A percentile compares a stretch with the other conserved stretches of the same genome.
Evolutionary conservation across 129 eudicot genomes (phyloP).

Genomic region (Apium graveolens): DNA sequence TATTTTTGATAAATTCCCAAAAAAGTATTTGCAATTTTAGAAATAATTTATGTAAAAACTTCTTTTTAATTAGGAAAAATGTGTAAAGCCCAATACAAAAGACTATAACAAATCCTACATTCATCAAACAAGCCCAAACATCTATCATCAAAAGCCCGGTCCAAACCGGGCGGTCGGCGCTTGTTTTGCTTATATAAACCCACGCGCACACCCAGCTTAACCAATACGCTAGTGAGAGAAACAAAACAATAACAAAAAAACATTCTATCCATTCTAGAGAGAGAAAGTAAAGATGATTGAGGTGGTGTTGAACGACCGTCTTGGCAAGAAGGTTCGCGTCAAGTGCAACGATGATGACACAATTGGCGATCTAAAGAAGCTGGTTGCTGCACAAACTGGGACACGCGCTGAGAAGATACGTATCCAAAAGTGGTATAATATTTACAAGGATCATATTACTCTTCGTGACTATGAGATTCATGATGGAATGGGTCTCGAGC

Average conservation of each 20-base stretch:
- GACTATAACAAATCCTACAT: no score
- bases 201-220: neutral
- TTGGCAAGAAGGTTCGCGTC: constrained; percentile 91
- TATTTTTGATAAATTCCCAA: no score
- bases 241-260: neutral
- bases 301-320: constrained; percentile 89
- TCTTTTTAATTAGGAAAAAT: no score
- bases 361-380: constrained; percentile 86
- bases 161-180: neutral
- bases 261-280: neutral
- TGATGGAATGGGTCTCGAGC: constrained; percentile 76
- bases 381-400: constrained; percentile 86
- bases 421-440: constrained; percentile 20
- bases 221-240: neutral
- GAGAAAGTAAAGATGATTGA: constrained; percentile 55
- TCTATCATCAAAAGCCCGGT: neutral
- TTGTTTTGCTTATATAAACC: neutral
- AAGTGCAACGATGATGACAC: constrained; percentile 94
- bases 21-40: no score
- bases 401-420: constrained; percentile 80
- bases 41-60: no score
- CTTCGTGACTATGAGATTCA: constrained; percentile 5
- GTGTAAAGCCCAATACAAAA: no score
- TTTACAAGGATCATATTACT: constrained; percentile 6
- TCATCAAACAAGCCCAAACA: no score